phyloP scores from a whole-genome alignment of 768 basidiomycete species.

The Mycena rosella region DNA sequence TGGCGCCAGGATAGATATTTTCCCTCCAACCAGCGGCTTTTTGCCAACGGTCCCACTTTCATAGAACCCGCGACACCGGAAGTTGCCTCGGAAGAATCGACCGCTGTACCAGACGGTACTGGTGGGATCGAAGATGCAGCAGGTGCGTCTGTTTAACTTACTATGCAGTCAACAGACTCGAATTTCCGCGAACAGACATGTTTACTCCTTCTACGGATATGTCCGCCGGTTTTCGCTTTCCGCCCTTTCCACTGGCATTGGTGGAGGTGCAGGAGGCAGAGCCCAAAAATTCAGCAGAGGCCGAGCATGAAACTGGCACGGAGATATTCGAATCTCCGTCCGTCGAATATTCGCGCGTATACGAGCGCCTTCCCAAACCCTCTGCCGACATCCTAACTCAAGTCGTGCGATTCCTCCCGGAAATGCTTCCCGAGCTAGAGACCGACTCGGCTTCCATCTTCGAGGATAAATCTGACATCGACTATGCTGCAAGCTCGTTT shows the following conservation, averaged over 20 bases:
- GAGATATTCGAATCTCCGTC: slow-evolving; percentile 23
- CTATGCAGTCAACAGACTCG: not conserved
- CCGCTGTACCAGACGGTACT: not conserved
- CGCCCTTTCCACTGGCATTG: slow-evolving; percentile 27
- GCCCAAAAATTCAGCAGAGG: not conserved
- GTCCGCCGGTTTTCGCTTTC: slow-evolving; percentile 26
- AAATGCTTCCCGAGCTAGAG: slow-evolving; percentile 34
- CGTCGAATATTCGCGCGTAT: slow-evolving; percentile 24
- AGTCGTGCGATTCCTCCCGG: slow-evolving; percentile 25
- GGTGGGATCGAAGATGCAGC: not conserved
- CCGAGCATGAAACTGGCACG: slow-evolving; percentile 3
- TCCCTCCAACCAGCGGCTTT: not conserved
- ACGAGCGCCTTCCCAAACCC: slow-evolving; percentile 19
- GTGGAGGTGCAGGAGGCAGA: slow-evolving; percentile 11
- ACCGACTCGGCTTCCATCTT: slow-evolving; percentile 27
- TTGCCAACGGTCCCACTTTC: not conserved
- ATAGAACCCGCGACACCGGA: slow-evolving; percentile 9
- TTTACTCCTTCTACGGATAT: slow-evolving; percentile 12
- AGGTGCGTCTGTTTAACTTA: slow-evolving; percentile 12
- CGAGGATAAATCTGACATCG: slow-evolving; percentile 28
- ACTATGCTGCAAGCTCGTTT: slow-evolving; percentile 23
- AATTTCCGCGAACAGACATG: not conserved
- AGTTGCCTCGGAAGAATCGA: slow-evolving; percentile 7
- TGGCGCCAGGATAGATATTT: slow-evolving; percentile 28
- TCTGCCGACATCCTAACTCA: slow-evolving; percentile 39